These are phyloP conservation scores for button mushroom (Agaricus bisporus) DNA, from an alignment of 768 basidiomycete species.

Conservation along the genomic window DNA sequence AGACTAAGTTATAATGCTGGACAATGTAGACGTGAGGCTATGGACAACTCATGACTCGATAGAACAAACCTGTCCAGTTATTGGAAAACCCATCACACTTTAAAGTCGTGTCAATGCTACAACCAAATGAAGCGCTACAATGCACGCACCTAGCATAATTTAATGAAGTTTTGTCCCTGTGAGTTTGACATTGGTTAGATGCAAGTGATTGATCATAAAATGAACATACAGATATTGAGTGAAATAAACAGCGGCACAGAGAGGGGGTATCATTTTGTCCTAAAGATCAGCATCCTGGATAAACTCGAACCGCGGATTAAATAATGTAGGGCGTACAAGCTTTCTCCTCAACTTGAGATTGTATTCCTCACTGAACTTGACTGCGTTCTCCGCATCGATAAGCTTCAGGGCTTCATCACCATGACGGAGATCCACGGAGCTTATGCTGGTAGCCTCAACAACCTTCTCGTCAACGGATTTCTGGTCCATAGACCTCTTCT, in stretches of 20 bases:
- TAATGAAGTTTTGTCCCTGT: conserved; percentile 61
- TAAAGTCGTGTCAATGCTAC: neutral
- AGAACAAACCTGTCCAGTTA: conserved; percentile 45
- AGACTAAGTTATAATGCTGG: conserved; percentile 60
- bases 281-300: neutral
- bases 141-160: conserved; percentile 58
- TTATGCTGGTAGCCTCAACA: neutral
- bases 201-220: neutral
- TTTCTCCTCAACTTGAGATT: conserved; percentile 52
- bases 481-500: neutral
- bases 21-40: neutral
- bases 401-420: conserved; percentile 59
- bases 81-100: conserved; percentile 64
- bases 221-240: conserved; percentile 54
- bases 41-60: neutral
- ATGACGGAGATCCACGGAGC: conserved; percentile 29
- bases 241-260: conserved; percentile 54
- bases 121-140: too few species aligned
- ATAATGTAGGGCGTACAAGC: conserved; percentile 33
- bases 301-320: neutral
- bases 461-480: conserved; percentile 29
- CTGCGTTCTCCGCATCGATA: conserved; percentile 45
- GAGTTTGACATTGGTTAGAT: neutral
- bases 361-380: conserved; percentile 55
- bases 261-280: conserved; percentile 21